Evolutionary conservation across 768 basidiomycete genomes (phyloP), one percentile per base, ranked within the genome.

Genomic region (Tylopilus balloui): DNA sequence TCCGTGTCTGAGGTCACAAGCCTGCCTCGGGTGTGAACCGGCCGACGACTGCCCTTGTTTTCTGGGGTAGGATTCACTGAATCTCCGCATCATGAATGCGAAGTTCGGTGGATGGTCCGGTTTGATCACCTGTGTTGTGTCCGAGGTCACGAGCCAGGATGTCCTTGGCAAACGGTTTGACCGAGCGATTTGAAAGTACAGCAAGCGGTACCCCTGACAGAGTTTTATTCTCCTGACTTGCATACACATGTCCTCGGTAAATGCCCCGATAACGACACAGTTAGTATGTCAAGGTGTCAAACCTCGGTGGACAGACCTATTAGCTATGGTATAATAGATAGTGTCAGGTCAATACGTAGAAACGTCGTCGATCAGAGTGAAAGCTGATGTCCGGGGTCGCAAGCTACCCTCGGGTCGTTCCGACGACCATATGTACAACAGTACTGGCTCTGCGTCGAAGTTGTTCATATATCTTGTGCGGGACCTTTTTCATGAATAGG

Each of bases 41-140:
- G 31, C 31, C 14, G 15, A 15, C 21, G 20, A 19, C 31, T 24
- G 36, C n/a, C 20, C 21, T 42, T 42, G 38, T 38, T 24, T 40
- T 42, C 31, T 29, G 23, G 15, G 5, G n/a, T n/a, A 21, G 23
- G 50, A 42, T 49, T 34, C 11, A 36, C 38, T 47, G 50, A 42
- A 40, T 55, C 49, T 51, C 31, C 17, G 37, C 49, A 27, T 10
- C 21, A 14, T 23, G 19, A 41, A 45, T 57, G 45, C 21, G 39
- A 36, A 12, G 23, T 25, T 40, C 13, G 2, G 25, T 21, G 14
- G 17, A 20, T 15, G 36, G 21, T 21, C 15, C 9, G 15, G 20
- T 19, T 17, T 27, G 24, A 4, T 36, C n/a, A 17, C 7, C 8
- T 21, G 38, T 12, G 12, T 45, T n/a, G 9, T 29, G 34, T 14